Evolutionary conservation across 2,329 filamentous ascomycete species (phyloP).

Genomic region (Monilinia polystroma): DNA sequence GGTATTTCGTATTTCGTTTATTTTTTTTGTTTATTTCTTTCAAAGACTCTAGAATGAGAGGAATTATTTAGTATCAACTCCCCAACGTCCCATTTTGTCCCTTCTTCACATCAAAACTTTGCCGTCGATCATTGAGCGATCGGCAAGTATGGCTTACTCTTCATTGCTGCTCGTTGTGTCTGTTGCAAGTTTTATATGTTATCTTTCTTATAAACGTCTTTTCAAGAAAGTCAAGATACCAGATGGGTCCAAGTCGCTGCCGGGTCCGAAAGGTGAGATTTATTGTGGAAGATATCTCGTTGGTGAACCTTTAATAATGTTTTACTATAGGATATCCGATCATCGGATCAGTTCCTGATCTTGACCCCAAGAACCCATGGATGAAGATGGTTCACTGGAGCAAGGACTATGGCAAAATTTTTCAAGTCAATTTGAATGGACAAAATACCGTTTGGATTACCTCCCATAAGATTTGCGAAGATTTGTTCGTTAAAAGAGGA

Average conservation of each 20-base stretch:
- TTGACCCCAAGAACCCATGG: conserved; percentile 41
- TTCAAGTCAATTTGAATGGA: conserved; percentile 46
- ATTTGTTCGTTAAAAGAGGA: conserved; percentile 45
- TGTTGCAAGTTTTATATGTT: conserved; percentile 14
- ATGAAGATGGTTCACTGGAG: conserved; percentile 44
- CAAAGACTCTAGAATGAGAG: background rate
- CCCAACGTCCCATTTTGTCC: background rate
- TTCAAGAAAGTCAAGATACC: conserved; percentile 21
- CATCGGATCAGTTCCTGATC: conserved; percentile 27
- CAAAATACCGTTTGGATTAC: conserved; percentile 43
- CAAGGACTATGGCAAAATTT: conserved; percentile 44
- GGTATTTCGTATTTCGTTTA: background rate
- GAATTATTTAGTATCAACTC: background rate
- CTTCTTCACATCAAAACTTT: background rate
- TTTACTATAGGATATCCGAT: conserved; percentile 25
- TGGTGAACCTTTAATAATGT: background rate
- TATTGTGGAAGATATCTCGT: background rate
- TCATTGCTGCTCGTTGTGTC: conserved; percentile 14
- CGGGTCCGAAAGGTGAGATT: conserved; percentile 27
- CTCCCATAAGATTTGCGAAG: conserved; percentile 45
- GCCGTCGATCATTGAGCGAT: background rate
- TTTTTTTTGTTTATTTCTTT: background rate
- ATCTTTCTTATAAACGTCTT: conserved; percentile 14
- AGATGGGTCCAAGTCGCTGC: conserved; percentile 24
- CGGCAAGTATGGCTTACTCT: conserved; percentile 18